Evolutionary conservation across 1,284 basidiomycete genomes (phyloP).

Genomic region (Tausonia pullulans): DNA sequence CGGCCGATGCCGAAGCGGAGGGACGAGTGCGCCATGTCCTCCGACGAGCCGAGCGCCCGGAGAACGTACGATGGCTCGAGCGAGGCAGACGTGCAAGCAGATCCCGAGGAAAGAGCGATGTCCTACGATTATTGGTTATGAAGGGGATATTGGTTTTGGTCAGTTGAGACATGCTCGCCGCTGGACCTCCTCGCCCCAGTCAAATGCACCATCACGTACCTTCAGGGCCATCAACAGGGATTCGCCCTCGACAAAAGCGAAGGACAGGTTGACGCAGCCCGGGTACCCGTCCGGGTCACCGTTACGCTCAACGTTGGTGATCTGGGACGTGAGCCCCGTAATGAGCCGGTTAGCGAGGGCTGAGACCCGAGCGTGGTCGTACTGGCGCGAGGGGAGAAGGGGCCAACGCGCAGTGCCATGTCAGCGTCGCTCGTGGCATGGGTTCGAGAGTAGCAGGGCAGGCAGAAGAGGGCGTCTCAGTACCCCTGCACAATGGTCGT

Average conservation of each 20-base stretch:
- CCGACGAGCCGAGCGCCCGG: conserved; percentile 87
- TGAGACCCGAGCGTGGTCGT: conserved; percentile 70
- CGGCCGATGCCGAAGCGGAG: conserved; percentile 95
- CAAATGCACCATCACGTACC: conserved; percentile 22
- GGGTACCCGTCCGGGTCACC: conserved; percentile 81
- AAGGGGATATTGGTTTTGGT: neutral
- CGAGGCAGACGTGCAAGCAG: conserved; percentile 96
- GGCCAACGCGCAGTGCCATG: too few species aligned
- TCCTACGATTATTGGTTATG: conserved; percentile 45
- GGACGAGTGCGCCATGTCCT: conserved; percentile 98
- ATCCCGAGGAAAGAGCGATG: conserved; percentile 92
- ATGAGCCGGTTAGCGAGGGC: conserved; percentile 72
- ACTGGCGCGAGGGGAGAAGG: conserved; percentile 36
- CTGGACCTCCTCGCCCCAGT: too few species aligned
- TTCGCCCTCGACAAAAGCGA: conserved; percentile 96
- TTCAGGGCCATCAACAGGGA: conserved; percentile 96
- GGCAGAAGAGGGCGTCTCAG: conserved; percentile 20
- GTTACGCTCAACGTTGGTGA: conserved; percentile 87
- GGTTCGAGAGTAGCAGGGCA: neutral
- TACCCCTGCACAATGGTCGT: conserved; percentile 28
- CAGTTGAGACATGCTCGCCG: too few species aligned
- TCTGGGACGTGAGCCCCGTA: conserved; percentile 64
- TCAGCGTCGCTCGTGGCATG: too few species aligned
- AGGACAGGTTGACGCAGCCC: conserved; percentile 89
- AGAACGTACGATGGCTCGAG: conserved; percentile 97